phyloP scores from a whole-genome alignment of 192 early-diverging fungal species.

The Spinellus fusiger region DNA sequence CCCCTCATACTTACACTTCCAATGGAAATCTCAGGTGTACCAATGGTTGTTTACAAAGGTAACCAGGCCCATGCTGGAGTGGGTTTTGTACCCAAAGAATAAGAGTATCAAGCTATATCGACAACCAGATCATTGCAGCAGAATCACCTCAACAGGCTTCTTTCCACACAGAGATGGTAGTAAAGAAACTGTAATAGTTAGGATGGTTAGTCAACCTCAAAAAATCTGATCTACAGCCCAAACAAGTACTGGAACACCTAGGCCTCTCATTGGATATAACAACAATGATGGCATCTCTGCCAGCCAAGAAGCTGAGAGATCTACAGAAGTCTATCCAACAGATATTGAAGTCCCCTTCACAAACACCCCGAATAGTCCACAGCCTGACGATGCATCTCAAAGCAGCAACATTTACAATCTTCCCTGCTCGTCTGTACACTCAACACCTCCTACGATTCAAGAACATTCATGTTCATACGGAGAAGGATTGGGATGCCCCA shows the following conservation, averaged over 20 bases:
- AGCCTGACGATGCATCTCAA: too few species aligned
- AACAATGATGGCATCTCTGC: slow-evolving; percentile 20
- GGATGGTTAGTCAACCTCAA: slow-evolving; percentile 23
- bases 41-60: not conserved
- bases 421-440: slow-evolving; percentile 24
- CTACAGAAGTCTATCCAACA: slow-evolving; percentile 19
- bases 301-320: slow-evolving; percentile 25
- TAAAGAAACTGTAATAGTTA: slow-evolving; percentile 4
- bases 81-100: not conserved
- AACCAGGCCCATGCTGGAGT: not conserved
- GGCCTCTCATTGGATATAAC: slow-evolving; percentile 20
- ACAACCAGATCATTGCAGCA: slow-evolving; percentile 5
- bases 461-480: slow-evolving; percentile 9
- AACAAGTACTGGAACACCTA: too few species aligned
- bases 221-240: slow-evolving; percentile 25
- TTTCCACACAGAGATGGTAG: not conserved
- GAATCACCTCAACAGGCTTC: not conserved
- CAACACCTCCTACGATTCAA: slow-evolving; percentile 19
- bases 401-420: slow-evolving; percentile 23
- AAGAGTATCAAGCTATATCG: not conserved
- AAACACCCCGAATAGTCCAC: too few species aligned
- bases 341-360: slow-evolving; percentile 2
- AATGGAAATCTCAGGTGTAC: not conserved
- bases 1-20: not conserved
- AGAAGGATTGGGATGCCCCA: not conserved